Evolutionary conservation across 2,329 filamentous ascomycete species (phyloP).

Genomic region (Lecanosticta acicola): DNA sequence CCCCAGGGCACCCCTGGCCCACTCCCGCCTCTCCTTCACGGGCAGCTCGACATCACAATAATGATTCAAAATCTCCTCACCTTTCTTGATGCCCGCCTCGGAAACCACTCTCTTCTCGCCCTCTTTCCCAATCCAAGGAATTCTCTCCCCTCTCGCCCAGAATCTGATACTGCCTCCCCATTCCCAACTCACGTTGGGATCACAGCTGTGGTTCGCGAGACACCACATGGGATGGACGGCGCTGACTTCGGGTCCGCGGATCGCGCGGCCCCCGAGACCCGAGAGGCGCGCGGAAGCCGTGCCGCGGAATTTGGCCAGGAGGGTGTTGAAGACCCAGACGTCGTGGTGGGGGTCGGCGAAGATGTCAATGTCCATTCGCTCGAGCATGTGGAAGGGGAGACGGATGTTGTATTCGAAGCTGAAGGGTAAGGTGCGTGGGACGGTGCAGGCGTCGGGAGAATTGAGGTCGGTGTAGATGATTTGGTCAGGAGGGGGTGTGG

Average conservation of each 20-base stretch:
- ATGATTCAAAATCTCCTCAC: slow-evolving; percentile 85
- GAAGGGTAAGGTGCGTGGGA: slow-evolving; percentile 63
- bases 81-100: slow-evolving; percentile 59
- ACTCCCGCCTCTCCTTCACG: slow-evolving; percentile 77
- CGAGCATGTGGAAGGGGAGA: slow-evolving; percentile 68
- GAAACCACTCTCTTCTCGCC: slow-evolving; percentile 23
- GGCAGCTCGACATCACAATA: slow-evolving; percentile 82
- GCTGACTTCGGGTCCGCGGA: slow-evolving; percentile 81
- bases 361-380: slow-evolving; percentile 79
- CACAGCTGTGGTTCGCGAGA: slow-evolving; percentile 90
- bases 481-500: slow-evolving; percentile 6
- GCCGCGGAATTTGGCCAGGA: slow-evolving; percentile 88
- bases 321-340: slow-evolving; percentile 80
- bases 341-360: slow-evolving; percentile 58
- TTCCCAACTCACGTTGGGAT: slow-evolving; percentile 92
- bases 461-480: slow-evolving; percentile 15
- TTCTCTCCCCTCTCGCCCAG: slow-evolving; percentile 54
- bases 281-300: slow-evolving; percentile 83
- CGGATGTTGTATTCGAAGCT: slow-evolving; percentile 71
- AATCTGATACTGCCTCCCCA: slow-evolving; percentile 78
- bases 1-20: slow-evolving; percentile 80
- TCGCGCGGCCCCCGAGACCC: slow-evolving; percentile 43
- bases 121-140: slow-evolving; percentile 43
- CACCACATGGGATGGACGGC: slow-evolving; percentile 96
- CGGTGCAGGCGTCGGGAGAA: slow-evolving; percentile 12